Evolutionary conservation across 2,329 filamentous ascomycete species (phyloP), one percentile per base, ranked within the genome.

Genomic region (Xylogone sp.): DNA sequence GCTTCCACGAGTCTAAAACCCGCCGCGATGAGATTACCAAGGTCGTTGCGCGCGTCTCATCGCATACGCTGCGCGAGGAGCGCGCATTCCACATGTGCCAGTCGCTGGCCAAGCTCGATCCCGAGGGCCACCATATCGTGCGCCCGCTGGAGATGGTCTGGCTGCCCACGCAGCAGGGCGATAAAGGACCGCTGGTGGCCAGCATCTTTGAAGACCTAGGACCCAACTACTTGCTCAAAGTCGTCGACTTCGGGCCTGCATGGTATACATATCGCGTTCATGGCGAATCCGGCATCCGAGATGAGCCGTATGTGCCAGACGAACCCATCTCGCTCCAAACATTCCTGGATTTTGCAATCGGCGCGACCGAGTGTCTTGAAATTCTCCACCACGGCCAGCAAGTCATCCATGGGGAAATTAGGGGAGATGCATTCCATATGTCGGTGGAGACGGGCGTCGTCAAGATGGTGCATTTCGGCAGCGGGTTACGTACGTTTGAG

Each of bases 261-360:
- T 88, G 79, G 62, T 88, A 85, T 60, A 73, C 71, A 65, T 73
- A 76, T 59, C 66, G 69, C 22, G 81, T 77, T 46, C 65, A 73
- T 3, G 76, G 75, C 39, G 79, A 58, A 9, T 65, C 68, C 27
- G 58, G 53, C 22, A 20, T 42, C 34, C 27, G 22, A 8, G 34
- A 27, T n/a, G 21, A 29, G 48, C 67, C 75, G 18, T 71, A 73
- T 27, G 69, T 68, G 2, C 73, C 83, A 2, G 74, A 75, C 19
- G 74, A 78, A 16, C 80, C 83, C 39, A 83, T 92, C 44, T 83
- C 84, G 48, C 73, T 96, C 4, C 78, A 86, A 42, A 75, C 82
- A 19, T 96, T 96, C 62, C 77, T 96, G 21, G 86, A 94, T 61
- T 96, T 96, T 64, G 91, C 90, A 42, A 89, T 96, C 52, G 90